Evolutionary conservation across 2,329 filamentous ascomycete genomes (phyloP).

Genomic region (Endothia cerciana): DNA sequence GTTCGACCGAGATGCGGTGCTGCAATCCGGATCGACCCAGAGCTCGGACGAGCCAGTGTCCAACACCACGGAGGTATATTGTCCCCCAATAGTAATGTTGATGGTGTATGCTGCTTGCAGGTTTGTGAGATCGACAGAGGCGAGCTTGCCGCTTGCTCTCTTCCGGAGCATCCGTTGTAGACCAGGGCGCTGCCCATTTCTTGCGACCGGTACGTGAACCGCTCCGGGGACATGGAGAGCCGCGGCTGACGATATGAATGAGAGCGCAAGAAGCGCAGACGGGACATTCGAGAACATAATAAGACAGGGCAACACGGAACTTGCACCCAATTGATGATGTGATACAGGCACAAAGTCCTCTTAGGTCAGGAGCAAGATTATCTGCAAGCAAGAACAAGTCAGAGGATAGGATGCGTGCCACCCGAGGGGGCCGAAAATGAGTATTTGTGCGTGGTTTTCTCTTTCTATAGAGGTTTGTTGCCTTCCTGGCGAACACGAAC

Average conservation of each 20-base stretch:
- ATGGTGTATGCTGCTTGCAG: constrained; percentile 1
- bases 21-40: constrained; percentile 30
- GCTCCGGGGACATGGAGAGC: neutral
- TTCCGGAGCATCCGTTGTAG: neutral
- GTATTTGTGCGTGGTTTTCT: neutral
- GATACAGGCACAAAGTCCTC: neutral
- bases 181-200: neutral
- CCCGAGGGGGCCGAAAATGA: neutral
- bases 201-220: constrained; percentile 4
- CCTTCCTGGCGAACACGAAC: neutral
- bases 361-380: neutral
- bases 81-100: constrained; percentile 20
- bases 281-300: neutral
- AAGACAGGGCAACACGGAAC: neutral
- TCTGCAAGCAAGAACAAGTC: neutral
- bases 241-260: neutral
- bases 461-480: neutral
- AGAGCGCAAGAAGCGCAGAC: constrained; percentile 1
- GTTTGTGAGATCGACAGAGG: neutral
- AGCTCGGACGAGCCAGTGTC: constrained; percentile 33
- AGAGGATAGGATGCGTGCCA: neutral
- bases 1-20: neutral
- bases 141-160: neutral
- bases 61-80: constrained; percentile 33
- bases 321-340: neutral